phyloP scores from a whole-genome alignment of 805 yeast species.

The Ogataea angusta region DNA sequence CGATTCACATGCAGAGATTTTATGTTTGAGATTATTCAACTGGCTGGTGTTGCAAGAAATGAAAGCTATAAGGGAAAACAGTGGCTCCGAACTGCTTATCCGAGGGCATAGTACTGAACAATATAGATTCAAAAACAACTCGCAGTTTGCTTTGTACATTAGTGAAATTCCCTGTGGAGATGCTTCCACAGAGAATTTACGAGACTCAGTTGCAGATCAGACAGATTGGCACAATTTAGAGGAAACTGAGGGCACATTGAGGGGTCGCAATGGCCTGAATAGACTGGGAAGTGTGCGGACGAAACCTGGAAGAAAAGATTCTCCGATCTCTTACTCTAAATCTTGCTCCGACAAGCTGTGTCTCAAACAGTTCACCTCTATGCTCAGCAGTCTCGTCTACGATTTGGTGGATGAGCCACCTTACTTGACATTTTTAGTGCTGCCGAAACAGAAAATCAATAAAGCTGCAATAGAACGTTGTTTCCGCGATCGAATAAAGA shows the following conservation, averaged over 20 bases:
- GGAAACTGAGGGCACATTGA: conserved; percentile 21
- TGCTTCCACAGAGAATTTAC: conserved; percentile 57
- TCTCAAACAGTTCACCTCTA: conserved; percentile 54
- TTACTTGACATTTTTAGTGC: conserved; percentile 46
- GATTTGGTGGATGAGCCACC: conserved; percentile 32
- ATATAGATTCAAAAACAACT: conserved; percentile 20
- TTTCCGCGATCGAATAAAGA: conserved; percentile 30
- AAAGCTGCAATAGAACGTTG: conserved; percentile 39
- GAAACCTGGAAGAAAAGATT: conserved; percentile 88
- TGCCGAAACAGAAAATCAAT: conserved; percentile 36
- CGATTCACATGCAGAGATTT: conserved; percentile 87
- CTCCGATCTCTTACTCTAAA: conserved; percentile 67
- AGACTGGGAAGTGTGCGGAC: conserved; percentile 72
- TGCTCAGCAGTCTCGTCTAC: conserved; percentile 46
- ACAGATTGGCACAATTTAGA: conserved; percentile 17
- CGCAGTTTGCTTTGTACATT: conserved; percentile 55
- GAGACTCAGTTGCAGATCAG: conserved; percentile 21
- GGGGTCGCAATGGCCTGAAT: conserved; percentile 66
- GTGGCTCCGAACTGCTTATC: conserved; percentile 18
- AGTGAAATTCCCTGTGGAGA: conserved; percentile 93
- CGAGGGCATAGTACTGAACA: conserved; percentile 3
- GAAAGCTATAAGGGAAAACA: conserved; percentile 12
- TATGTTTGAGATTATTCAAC: conserved; percentile 71
- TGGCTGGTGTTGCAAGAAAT: conserved; percentile 51
- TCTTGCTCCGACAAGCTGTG: conserved; percentile 88